These are phyloP conservation scores for Acanthamoeba lenticulata DNA, from an alignment of 208 protist species.

Conservation along the genomic window DNA sequence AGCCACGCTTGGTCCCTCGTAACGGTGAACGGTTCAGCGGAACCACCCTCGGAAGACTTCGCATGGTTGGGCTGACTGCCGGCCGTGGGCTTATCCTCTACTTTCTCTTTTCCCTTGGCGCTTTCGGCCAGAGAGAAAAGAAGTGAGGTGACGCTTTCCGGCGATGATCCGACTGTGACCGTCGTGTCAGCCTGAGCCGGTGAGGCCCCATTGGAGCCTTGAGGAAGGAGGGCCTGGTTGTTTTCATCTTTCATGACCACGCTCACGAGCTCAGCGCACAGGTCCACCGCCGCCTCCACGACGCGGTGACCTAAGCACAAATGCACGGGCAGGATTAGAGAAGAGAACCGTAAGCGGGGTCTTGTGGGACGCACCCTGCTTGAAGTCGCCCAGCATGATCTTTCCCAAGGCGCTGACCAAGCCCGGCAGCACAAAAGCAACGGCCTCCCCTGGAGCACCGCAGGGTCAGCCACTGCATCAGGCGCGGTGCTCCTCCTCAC, in stretches of 20 bases:
- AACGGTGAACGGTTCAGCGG: slow-evolving; percentile 38
- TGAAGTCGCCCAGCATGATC: slow-evolving; percentile 53
- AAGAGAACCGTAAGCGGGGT: neutral
- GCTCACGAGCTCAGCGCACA: slow-evolving; percentile 8
- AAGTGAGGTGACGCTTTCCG: neutral
- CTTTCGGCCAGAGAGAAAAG: neutral
- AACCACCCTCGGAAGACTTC: too few species aligned
- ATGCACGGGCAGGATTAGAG: neutral
- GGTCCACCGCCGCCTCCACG: neutral
- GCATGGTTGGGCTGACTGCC: neutral
- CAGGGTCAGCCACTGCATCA: neutral
- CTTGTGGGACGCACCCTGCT: slow-evolving; percentile 9
- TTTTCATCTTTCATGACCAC: neutral
- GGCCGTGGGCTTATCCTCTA: neutral
- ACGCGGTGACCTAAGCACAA: neutral
- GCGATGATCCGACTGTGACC: neutral
- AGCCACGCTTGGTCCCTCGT: neutral
- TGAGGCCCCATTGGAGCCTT: neutral
- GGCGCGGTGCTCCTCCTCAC: neutral
- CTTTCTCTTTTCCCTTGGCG: neutral
- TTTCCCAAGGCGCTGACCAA: slow-evolving; percentile 49
- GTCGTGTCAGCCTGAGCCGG: too few species aligned
- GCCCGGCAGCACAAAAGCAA: slow-evolving; percentile 25
- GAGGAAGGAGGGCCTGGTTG: neutral
- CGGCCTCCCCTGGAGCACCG: neutral